phyloP scores from a whole-genome alignment of 2,329 filamentous ascomycete genomes.

The Aspergillus brunneoviolaceus region DNA sequence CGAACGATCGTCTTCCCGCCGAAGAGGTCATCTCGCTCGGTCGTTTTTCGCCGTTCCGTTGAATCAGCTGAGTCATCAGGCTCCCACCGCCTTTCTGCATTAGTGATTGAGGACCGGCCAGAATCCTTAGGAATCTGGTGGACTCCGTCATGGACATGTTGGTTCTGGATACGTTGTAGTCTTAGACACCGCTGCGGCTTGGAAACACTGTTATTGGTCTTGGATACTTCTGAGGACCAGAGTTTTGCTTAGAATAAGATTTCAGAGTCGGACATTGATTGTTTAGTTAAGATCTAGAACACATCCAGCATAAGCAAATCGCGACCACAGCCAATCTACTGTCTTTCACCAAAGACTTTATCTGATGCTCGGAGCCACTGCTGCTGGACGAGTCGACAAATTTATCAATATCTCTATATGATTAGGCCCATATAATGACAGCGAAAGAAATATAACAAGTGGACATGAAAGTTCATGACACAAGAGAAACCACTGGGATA shows the following conservation, averaged over 20 bases:
- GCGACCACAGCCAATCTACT: neutral
- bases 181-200: neutral
- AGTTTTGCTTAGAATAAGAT: no score
- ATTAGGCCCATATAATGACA: slow-evolving; percentile 3
- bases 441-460: slow-evolving; percentile 1
- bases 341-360: neutral
- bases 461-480: slow-evolving; percentile 11
- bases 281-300: neutral
- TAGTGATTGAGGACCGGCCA: slow-evolving; percentile 1
- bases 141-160: slow-evolving; percentile 1
- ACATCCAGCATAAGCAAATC: neutral
- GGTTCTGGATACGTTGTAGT: neutral
- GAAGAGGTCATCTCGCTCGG: slow-evolving; percentile 17
- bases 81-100: slow-evolving; percentile 1
- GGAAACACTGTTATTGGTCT: neutral
- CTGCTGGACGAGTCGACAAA: neutral
- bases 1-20: slow-evolving; percentile 12
- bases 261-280: no score
- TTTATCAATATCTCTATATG: slow-evolving; percentile 1
- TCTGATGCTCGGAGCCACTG: neutral
- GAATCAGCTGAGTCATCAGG: slow-evolving; percentile 34
- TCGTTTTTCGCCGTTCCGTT: slow-evolving; percentile 33
- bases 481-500: slow-evolving; percentile 7
- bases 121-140: slow-evolving; percentile 18
- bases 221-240: neutral